Base-by-base conservation (phyloP, 768 basidiomycete species). In the Leccinum longicurvipes region DNA sequence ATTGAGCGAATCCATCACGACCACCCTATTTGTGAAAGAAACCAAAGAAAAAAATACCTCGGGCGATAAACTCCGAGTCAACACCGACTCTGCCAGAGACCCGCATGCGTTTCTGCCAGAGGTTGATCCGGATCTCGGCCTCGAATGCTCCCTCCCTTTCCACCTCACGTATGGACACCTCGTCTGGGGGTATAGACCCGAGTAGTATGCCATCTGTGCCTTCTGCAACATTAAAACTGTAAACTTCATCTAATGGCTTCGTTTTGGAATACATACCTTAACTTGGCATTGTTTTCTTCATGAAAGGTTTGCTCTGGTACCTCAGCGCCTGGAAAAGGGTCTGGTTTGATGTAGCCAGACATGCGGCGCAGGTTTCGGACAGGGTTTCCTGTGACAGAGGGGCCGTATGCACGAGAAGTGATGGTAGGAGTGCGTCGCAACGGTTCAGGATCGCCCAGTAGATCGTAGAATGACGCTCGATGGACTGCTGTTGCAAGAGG, bases 401-500 rank as follows among this genome's bases (percentile, higher is more conserved):
- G 0, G 77, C 73, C 0, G 86, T 81, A 49, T 81, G 75, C 5
- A 76, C 74, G 46, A 89, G 72, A 21, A 89, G 70, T 0, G 79
- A 77, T 19, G 82, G 68, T 4, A 87, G 59, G 23, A 80, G 64
- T 25, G 72, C 66, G 14, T 64, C 46, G 4, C 57, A 53, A 3
- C 78, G 79, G 54, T 86, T 87, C 23, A 89, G 71, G 59, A 89
- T 82, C 0, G 82, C 83, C 89, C 89, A 90, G 64, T 89, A 89
- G 3, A 90, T 60, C 0, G 86, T 83, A 0, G 83, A 82, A 61
- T 84, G 86, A 0, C 73, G 75, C 61, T 89, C 88, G 34, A 89
- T 82, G 9, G 74, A 82, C 27, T 70, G 77, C 45, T 87, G 82
- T 62, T 88, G 87, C 0, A 90, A 72, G 9, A 90, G 62, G 0